Base-by-base conservation (phyloP, 1,284 basidiomycete species). In the Pseudozyma pruni region DNA sequence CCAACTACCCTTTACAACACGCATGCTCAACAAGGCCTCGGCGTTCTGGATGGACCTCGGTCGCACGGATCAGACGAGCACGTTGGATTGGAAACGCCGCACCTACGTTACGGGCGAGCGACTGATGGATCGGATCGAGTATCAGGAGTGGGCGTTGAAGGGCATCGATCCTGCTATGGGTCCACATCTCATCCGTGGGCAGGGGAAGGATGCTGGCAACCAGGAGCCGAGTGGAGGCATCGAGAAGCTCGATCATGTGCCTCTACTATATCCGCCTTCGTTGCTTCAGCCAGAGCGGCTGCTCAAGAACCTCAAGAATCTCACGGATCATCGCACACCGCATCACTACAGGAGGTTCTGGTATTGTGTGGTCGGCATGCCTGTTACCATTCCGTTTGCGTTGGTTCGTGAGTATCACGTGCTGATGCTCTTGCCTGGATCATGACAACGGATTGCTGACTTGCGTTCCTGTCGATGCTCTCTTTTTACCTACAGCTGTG, bases 61-160 rank as follows among this genome's bases (percentile, higher is more conserved):
- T 3, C 64, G 72, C 8, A 69, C 73, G 8, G 78, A 78, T 52
- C 58, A 59, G 31, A 70, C 38, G 37, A 72, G 68, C 20, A 67
- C 67, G 10, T 66, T 76, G 9, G 71, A 79, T 54, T 82, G 80
- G 80, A 79, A 79, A 34, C 49, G 75, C 10, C 59, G 78, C 22
- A 74, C 77, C 0, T 80, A 76, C 34, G 40, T 47, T 14, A 13
- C 57, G 1, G 80, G 80, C n/a, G 80, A 82, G 54, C 57, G 61
- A 5, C 41, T 82, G 41, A 82, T 82, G 80, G 80, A 82, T 49
- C 60, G 70, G 2, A 79, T 82, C 58, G 76, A 76, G 38, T 81
- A 81, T 34, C 74, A 81, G 42, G 80, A 82, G 39, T 82, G 80
- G 80, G 78, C 76, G 14, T 59, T 82, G 25, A 82, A 82, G 48